Evolutionary conservation across 2,329 filamentous ascomycete species (phyloP).

Genomic region (Zymoseptoria ardabiliae): DNA sequence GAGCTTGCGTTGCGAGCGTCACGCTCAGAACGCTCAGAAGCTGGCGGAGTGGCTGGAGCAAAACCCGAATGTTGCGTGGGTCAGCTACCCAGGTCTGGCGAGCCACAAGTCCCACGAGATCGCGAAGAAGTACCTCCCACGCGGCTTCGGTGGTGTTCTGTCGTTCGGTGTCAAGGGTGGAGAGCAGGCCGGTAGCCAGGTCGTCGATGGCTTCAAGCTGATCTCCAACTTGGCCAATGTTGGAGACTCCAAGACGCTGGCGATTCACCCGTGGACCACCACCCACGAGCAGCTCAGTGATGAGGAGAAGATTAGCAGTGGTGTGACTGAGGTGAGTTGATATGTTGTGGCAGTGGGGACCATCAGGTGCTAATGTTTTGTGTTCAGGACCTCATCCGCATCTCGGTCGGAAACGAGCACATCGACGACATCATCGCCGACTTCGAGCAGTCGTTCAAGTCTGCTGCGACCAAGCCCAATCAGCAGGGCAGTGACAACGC

Average conservation of each 20-base stretch:
- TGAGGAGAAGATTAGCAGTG: slow-evolving; percentile 70
- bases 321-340: slow-evolving; percentile 53
- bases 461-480: slow-evolving; percentile 40
- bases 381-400: slow-evolving; percentile 74
- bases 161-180: slow-evolving; percentile 92
- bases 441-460: slow-evolving; percentile 82
- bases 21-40: slow-evolving; percentile 73
- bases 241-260: slow-evolving; percentile 88
- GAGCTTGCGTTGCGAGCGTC: slow-evolving; percentile 75
- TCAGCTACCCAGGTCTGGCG: slow-evolving; percentile 83
- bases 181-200: slow-evolving; percentile 70
- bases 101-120: slow-evolving; percentile 71
- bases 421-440: slow-evolving; percentile 96
- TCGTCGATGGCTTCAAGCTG: slow-evolving; percentile 91
- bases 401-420: slow-evolving; percentile 91
- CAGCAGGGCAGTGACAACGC: slow-evolving; percentile 22
- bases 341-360: background rate
- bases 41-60: slow-evolving; percentile 77
- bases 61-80: slow-evolving; percentile 81
- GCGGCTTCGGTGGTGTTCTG: slow-evolving; percentile 82
- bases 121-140: slow-evolving; percentile 79
- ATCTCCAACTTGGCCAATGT: slow-evolving; percentile 96
- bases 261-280: slow-evolving; percentile 91
- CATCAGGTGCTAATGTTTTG: slow-evolving; percentile 10
- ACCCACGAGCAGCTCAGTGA: slow-evolving; percentile 88